Evolutionary conservation across 2,329 filamentous ascomycete species (phyloP).

Genomic region (Juglanconis oblonga): DNA sequence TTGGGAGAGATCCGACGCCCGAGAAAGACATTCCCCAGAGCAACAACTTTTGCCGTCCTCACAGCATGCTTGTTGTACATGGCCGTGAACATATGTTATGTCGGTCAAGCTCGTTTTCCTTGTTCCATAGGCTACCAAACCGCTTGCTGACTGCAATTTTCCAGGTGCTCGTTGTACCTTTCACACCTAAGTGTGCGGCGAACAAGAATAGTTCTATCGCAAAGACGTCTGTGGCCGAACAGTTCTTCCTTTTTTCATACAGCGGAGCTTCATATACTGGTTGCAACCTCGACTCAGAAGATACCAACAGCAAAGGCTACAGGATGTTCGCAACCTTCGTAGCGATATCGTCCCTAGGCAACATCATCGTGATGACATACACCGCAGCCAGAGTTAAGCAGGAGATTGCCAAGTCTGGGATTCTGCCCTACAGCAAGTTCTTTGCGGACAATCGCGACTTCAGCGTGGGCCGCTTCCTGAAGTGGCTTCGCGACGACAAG

Average conservation of each 20-base stretch:
- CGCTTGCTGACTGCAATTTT: neutral
- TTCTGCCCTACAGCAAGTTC: slow-evolving; percentile 27
- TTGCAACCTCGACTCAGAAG: slow-evolving; percentile 26
- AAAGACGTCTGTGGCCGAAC: slow-evolving; percentile 38
- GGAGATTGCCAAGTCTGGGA: slow-evolving; percentile 8
- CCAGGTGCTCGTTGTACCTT: neutral
- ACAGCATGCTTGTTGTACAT: slow-evolving; percentile 32
- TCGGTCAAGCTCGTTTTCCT: slow-evolving; percentile 30
- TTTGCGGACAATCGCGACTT: slow-evolving; percentile 39
- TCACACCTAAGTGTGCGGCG: slow-evolving; percentile 3
- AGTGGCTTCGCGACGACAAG: slow-evolving; percentile 28
- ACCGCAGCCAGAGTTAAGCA: slow-evolving; percentile 8
- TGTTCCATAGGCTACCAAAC: neutral
- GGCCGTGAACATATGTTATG: slow-evolving; percentile 36
- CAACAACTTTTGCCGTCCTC: slow-evolving; percentile 29
- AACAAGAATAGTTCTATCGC: slow-evolving; percentile 32
- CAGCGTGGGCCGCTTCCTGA: slow-evolving; percentile 31
- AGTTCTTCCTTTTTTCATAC: slow-evolving; percentile 27
- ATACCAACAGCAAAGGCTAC: slow-evolving; percentile 22
- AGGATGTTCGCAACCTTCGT: slow-evolving; percentile 47
- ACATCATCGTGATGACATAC: slow-evolving; percentile 47
- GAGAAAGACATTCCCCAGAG: slow-evolving; percentile 30
- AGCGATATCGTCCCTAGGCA: slow-evolving; percentile 52
- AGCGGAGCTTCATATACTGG: slow-evolving; percentile 33
- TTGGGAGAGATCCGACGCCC: slow-evolving; percentile 32